phyloP scores from a whole-genome alignment of 371 early-diverging fungal genomes.

The Apophysomyces ossiformis region DNA sequence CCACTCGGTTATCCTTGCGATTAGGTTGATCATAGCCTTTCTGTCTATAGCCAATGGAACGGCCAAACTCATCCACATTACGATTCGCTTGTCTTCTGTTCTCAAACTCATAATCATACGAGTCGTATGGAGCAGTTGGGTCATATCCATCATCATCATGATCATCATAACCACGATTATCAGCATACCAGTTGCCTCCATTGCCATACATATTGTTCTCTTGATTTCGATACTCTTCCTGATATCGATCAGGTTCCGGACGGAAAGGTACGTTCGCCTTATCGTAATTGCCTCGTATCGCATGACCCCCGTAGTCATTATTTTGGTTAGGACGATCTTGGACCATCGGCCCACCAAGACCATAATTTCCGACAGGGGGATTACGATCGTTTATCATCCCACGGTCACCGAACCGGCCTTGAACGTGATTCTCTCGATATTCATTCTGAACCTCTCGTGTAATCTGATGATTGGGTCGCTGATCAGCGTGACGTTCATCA shows the following conservation, averaged over 20 bases:
- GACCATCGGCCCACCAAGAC: not conserved
- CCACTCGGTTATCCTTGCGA: not conserved
- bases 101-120: not conserved
- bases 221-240: slow-evolving; percentile 5
- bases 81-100: not conserved
- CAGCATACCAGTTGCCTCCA: not conserved
- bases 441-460: not conserved
- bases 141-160: not conserved
- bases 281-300: not conserved
- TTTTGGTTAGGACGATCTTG: not conserved
- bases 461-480: slow-evolving; percentile 6
- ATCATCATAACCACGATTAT: slow-evolving; percentile 3
- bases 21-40: slow-evolving; percentile 6
- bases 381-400: not conserved
- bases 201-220: not conserved
- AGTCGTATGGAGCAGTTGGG: not conserved
- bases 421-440: slow-evolving; percentile 5
- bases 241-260: not conserved
- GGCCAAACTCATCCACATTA: slow-evolving; percentile 6
- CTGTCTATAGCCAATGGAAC: slow-evolving; percentile 3
- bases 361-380: not conserved
- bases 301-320: not conserved
- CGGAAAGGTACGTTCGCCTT: not conserved
- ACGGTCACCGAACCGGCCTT: slow-evolving; percentile 2
- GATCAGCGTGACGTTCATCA: slow-evolving; percentile 3